Base-by-base conservation (phyloP, 768 basidiomycete genomes). In the Hortiboletus flavorubellus region DNA sequence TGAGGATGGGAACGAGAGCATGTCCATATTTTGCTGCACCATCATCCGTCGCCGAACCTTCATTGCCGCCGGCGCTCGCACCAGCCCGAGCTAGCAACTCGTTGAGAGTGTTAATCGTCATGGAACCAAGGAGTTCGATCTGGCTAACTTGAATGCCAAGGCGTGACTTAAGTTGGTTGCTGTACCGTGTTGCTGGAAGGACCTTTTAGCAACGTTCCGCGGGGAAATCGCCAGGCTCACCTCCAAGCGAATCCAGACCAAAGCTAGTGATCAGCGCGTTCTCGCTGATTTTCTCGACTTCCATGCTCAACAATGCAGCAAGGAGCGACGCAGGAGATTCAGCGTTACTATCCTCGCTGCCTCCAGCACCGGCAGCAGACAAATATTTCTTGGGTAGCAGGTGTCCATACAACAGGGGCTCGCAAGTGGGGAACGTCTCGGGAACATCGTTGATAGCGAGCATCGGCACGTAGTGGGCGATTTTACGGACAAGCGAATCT, bases 191-290 rank as follows among this genome's bases (percentile, higher is more conserved):
- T 2, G 66, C 68, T 69, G 33, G 15, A 46, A 39, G 34, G 5
- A 21, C 7, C 31, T 2, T 39, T 51, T 11, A 51, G 44, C 29
- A 42, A 29, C 8, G 5, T 29, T 35, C 30, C 12, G 10, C 0
- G 16, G 3, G 14, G 9, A 35, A 42, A 45, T 6, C 12, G 16
- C 3, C 11, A 29, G 8, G n/a, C 61, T 45, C 55, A 69, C 68
- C 68, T 49, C 64, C 68, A 5, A 64, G 63, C 30, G 63, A 64
- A 7, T 64, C 63, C 38, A 64, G 34, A 43, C 63, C 63, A 37
- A 64, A 69, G 47, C 68, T 68, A 0, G 68, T 69, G 34, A 69
- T 66, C 34, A 69, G 42, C 5, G 66, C 68, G 6, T 68, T 68
- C 21, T 66, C 67, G n/a, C 52, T 66, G 49, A 69, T 64, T 30